Conservation (phyloP, 2,329 filamentous ascomycete genomes). For the Phaeophleospora eucalypticola region DNA sequence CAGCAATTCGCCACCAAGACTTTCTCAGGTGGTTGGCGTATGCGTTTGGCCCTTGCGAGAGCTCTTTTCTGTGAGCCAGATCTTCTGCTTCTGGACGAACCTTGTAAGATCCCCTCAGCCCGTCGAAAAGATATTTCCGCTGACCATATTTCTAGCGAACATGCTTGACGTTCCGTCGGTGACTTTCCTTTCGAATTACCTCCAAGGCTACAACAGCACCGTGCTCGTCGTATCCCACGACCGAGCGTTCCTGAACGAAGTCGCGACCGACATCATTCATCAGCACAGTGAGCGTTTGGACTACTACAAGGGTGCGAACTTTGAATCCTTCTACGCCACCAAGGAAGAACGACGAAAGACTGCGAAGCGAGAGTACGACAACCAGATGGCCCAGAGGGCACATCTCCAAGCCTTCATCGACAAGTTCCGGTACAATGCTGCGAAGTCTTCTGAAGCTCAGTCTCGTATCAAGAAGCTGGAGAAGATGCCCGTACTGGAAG, state of each 20-base stretch:
- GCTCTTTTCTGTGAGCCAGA: conserved; percentile 98
- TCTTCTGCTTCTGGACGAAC: conserved; percentile 92
- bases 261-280: conserved; percentile 98
- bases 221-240: conserved; percentile 97
- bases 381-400: conserved; percentile 89
- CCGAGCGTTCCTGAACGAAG: conserved; percentile 96
- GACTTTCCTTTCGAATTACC: conserved; percentile 93
- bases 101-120: conserved; percentile 51
- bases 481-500: conserved; percentile 85
- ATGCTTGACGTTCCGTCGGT: conserved; percentile 99
- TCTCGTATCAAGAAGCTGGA: conserved; percentile 99
- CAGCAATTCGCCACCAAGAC: conserved; percentile 94
- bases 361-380: conserved; percentile 95
- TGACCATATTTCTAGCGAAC: conserved; percentile 49
- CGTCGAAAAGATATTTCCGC: not conserved
- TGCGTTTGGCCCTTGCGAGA: conserved; percentile 90
- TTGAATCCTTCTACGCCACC: conserved; percentile 92
- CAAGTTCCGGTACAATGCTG: conserved; percentile 99
- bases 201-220: conserved; percentile 90
- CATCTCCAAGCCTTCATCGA: conserved; percentile 98
- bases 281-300: conserved; percentile 95
- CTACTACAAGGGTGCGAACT: conserved; percentile 98
- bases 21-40: conserved; percentile 99
- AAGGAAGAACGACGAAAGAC: conserved; percentile 96
- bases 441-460: conserved; percentile 96